Conservation (phyloP, 1,139 yeast species). For the Insectozyma bohioensis region DNA sequence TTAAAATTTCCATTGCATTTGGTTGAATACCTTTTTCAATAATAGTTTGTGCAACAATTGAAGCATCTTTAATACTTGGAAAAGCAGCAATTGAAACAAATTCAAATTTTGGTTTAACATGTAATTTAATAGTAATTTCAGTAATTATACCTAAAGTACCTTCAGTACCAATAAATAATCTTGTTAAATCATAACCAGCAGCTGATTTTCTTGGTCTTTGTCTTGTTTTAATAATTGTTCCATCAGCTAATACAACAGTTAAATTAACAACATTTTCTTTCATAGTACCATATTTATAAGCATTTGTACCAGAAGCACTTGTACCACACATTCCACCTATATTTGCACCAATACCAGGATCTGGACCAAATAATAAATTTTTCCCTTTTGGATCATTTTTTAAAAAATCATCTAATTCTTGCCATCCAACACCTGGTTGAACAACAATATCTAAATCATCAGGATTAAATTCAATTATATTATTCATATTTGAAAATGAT, state of each 20-base stretch:
- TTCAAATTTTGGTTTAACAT: conserved; percentile 39
- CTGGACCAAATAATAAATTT: conserved; percentile 46
- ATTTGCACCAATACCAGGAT: conserved; percentile 50
- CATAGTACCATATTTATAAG: conserved; percentile 49
- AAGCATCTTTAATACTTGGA: conserved; percentile 44
- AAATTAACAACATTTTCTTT: conserved; percentile 46
- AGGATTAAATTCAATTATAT: conserved; percentile 37
- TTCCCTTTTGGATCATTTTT: conserved; percentile 27
- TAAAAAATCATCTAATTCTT: conserved; percentile 42
- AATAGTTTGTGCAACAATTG: conserved; percentile 39
- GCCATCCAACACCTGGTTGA: conserved; percentile 53
- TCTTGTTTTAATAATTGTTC: conserved; percentile 43
- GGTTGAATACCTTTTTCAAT: conserved; percentile 39
- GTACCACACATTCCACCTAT: conserved; percentile 50
- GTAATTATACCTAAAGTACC: conserved; percentile 49
- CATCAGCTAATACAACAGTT: conserved; percentile 50
- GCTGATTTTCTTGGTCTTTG: conserved; percentile 48
- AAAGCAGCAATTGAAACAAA: conserved; percentile 42
- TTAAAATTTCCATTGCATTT: conserved; percentile 46
- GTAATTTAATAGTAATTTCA: conserved; percentile 42
- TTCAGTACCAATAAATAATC: conserved; percentile 46
- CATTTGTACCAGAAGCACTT: conserved; percentile 48
- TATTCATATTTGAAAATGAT: conserved; percentile 36
- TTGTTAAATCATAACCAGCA: conserved; percentile 48
- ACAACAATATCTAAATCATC: conserved; percentile 46